phyloP scores from a whole-genome alignment of 129 eudicot genomes.

The Mikania micrantha region DNA sequence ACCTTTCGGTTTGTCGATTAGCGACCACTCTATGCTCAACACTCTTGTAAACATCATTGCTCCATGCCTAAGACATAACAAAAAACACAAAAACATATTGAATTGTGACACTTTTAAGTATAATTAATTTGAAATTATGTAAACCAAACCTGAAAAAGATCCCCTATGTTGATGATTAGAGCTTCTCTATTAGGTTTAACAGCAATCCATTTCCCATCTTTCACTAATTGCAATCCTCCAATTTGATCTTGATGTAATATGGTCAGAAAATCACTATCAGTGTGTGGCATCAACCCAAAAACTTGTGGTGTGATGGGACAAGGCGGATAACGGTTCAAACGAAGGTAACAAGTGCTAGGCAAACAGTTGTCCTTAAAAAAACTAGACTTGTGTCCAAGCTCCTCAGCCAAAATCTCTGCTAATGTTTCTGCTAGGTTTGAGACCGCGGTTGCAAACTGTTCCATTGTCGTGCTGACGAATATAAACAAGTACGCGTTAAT shows the following conservation, averaged over 20 bases:
- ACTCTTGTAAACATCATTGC: slow-evolving; percentile 74
- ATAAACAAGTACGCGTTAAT: background rate
- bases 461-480: slow-evolving; percentile 54
- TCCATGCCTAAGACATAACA: slow-evolving; percentile 68
- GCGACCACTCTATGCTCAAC: slow-evolving; percentile 73
- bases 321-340: slow-evolving; percentile 68
- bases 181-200: slow-evolving; percentile 71
- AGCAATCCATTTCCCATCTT: slow-evolving; percentile 73
- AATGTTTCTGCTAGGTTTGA: slow-evolving; percentile 45
- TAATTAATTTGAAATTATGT: background rate
- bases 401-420: slow-evolving; percentile 59
- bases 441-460: slow-evolving; percentile 37
- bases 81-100: background rate
- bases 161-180: slow-evolving; percentile 78
- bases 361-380: slow-evolving; percentile 44
- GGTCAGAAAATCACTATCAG: slow-evolving; percentile 84
- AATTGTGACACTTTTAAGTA: background rate
- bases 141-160: slow-evolving; percentile 60
- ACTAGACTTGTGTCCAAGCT: slow-evolving; percentile 30
- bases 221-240: slow-evolving; percentile 68
- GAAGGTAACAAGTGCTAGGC: slow-evolving; percentile 50
- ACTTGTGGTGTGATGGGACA: slow-evolving; percentile 40
- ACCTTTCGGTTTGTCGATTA: slow-evolving; percentile 49
- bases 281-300: slow-evolving; percentile 63
- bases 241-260: slow-evolving; percentile 63